Conservation (phyloP, 441 rosid species). For the Croton setiger region DNA sequence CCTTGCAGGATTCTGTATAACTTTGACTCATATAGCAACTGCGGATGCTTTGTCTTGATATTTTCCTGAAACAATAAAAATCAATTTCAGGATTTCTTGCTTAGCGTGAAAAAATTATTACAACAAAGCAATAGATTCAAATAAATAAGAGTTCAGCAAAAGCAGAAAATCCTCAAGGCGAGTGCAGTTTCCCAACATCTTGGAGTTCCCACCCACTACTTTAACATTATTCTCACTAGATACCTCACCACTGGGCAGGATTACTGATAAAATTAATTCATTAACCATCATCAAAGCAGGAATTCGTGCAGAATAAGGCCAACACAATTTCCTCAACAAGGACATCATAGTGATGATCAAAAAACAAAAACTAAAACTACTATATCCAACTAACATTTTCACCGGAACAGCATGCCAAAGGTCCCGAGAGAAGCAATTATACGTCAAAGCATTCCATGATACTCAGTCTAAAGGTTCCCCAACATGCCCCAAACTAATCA, state of each 20-base stretch:
- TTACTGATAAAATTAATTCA: background rate
- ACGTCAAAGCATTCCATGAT: background rate
- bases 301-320: background rate
- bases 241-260: background rate
- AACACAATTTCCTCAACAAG: background rate
- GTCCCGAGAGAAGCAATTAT: background rate
- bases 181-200: background rate
- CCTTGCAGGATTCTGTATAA: constrained; percentile 91
- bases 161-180: background rate
- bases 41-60: constrained; percentile 97
- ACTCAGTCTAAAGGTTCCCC: background rate
- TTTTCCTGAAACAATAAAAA: constrained; percentile 58
- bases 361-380: too few species aligned
- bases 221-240: background rate
- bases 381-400: background rate
- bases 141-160: background rate
- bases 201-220: background rate
- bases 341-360: background rate
- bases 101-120: background rate
- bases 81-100: background rate
- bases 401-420: background rate
- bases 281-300: background rate
- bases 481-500: background rate
- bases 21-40: constrained; percentile 89
- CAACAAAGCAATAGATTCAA: too few species aligned